Evolutionary conservation across 768 basidiomycete species (phyloP), one percentile per base, ranked within the genome.

Genomic region (Lentinula sp.): DNA sequence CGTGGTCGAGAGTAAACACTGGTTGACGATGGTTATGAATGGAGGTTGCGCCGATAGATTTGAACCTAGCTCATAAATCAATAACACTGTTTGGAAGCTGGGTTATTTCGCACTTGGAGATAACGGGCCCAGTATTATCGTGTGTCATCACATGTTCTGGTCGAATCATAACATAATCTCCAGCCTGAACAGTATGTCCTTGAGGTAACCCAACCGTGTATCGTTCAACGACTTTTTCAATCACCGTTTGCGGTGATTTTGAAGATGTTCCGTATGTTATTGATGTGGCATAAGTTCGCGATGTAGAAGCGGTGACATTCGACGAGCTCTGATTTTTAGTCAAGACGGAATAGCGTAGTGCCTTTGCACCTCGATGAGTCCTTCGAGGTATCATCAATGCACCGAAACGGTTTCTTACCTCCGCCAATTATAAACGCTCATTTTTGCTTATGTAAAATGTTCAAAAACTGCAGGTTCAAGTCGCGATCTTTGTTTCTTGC

Each of bases 121-220:
- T 96, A 64, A 99, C 95, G 6, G 97, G 96, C 0, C 95, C 97
- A 12, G 97, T 99, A 71, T 98, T 98, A 69, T 99, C 97, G 65
- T 95, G 94, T 9, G 93, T 95, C 93, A 95, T 95, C 66, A 98
- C 95, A 83, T 98, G 94, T 71, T 98, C 89, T 23, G 97, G 97
- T 45, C 86, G 85, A 76, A 99, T 97, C 95, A 98, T 99, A 42
- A 98, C 95, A 86, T 98, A 98, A 86, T 99, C 97, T 13, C 96
- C 97, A 41, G 95, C 92, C 67, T 85, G 87, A 66, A 98, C 91
- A 15, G 80, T 77, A 71, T 89, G 92, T 48, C 88, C 90, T 57
- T 80, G 74, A 2, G 93, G 86, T 1, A 95, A 79, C 54, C 88
- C 94, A n/a, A 98, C 92, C 0, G 97, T 88, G 77, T 98, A 96